A percentile compares a stretch with the other conserved stretches of the same genome.
phyloP scores from a whole-genome alignment of 2,329 filamentous ascomycete species.

The Aspergillus pseudotamarii region DNA sequence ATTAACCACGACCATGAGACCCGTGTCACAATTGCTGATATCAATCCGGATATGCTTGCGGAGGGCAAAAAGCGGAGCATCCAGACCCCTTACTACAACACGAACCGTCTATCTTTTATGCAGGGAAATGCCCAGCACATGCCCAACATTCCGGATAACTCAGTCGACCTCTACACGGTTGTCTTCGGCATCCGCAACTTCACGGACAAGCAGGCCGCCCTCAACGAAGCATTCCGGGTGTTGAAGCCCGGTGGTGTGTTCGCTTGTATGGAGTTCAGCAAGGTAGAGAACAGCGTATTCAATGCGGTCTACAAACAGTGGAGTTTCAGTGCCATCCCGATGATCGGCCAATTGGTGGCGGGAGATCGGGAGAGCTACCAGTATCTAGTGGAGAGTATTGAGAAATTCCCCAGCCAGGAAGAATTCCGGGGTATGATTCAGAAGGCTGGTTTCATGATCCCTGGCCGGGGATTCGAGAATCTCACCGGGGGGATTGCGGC shows the following conservation, averaged over 20 bases:
- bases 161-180: slow-evolving; percentile 94
- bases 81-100: slow-evolving; percentile 60
- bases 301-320: slow-evolving; percentile 90
- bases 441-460: slow-evolving; percentile 79
- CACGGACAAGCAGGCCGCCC: slow-evolving; percentile 81
- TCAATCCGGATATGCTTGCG: slow-evolving; percentile 91
- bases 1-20: slow-evolving; percentile 79
- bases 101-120: slow-evolving; percentile 68
- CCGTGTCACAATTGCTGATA: slow-evolving; percentile 89
- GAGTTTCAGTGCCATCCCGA: slow-evolving; percentile 90
- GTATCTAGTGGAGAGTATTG: slow-evolving; percentile 97
- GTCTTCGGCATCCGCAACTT: slow-evolving; percentile 98
- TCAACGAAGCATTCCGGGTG: slow-evolving; percentile 82
- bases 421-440: slow-evolving; percentile 68
- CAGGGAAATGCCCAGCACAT: slow-evolving; percentile 88
- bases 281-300: slow-evolving; percentile 76
- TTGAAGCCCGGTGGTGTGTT: slow-evolving; percentile 95
- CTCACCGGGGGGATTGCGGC: slow-evolving; percentile 90
- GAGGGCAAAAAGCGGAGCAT: slow-evolving; percentile 81
- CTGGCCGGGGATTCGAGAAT: slow-evolving; percentile 83
- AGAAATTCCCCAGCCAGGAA: slow-evolving; percentile 83
- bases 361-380: slow-evolving; percentile 96
- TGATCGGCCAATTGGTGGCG: slow-evolving; percentile 94
- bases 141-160: slow-evolving; percentile 63
- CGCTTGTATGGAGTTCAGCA: slow-evolving; percentile 93